Evolutionary conservation across 2,329 filamentous ascomycete species (phyloP).

Genomic region (Xylaria sp.): DNA sequence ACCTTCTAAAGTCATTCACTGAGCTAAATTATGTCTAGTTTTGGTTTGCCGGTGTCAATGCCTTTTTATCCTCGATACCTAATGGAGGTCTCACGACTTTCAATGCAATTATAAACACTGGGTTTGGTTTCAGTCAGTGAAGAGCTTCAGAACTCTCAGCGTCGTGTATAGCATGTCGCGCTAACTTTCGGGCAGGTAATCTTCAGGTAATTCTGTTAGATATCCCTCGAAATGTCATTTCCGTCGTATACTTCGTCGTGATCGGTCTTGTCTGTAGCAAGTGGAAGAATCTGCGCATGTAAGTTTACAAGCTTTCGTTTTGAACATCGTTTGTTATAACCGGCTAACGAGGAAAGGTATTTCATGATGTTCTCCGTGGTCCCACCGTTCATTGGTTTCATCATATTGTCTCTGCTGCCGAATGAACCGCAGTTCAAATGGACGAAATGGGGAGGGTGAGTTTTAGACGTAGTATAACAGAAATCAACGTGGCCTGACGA

Average conservation of each 20-base stretch:
- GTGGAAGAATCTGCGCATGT: conserved; percentile 50
- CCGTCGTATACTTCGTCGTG: conserved; percentile 50
- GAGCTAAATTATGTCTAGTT: conserved; percentile 41
- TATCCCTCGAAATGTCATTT: conserved; percentile 49
- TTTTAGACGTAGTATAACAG: not conserved
- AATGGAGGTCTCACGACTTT: conserved; percentile 52
- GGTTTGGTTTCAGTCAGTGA: conserved; percentile 50
- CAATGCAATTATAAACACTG: conserved; percentile 49
- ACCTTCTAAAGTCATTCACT: not conserved
- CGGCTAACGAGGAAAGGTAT: conserved; percentile 40
- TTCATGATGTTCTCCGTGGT: conserved; percentile 52
- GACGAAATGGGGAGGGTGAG: conserved; percentile 51
- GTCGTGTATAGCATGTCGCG: not conserved
- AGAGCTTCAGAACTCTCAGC: not conserved
- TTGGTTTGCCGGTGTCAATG: conserved; percentile 52
- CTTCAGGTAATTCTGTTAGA: conserved; percentile 51
- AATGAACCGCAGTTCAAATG: conserved; percentile 50
- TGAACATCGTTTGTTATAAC: too few species aligned
- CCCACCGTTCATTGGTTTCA: conserved; percentile 51
- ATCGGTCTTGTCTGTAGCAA: conserved; percentile 49
- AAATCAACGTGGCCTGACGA: not conserved
- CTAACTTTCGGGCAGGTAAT: conserved; percentile 43
- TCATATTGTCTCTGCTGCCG: conserved; percentile 50
- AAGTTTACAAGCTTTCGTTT: conserved; percentile 20
- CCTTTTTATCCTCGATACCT: conserved; percentile 51